phyloP scores from a whole-genome alignment of 2,329 filamentous ascomycete genomes.

The Stromatinia cepivora region DNA sequence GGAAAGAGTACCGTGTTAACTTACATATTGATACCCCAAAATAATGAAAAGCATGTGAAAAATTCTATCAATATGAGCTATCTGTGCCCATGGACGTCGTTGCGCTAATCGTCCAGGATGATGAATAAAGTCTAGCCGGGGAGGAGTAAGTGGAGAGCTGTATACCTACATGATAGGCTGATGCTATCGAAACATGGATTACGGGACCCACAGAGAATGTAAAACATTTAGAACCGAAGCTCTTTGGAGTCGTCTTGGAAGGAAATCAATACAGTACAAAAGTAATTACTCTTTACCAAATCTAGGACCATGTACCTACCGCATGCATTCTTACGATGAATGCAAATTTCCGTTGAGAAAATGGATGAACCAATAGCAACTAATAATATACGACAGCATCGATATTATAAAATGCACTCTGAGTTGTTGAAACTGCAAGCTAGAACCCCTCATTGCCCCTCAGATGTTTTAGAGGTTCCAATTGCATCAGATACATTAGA shows the following conservation, averaged over 20 bases:
- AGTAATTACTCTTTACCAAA: background rate
- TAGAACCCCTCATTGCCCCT: conserved; percentile 11
- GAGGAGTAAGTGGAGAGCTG: background rate
- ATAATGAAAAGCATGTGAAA: background rate
- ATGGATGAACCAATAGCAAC: background rate
- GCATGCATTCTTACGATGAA: background rate
- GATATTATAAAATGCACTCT: background rate
- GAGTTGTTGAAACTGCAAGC: background rate
- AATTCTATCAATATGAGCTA: background rate
- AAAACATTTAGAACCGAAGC: background rate
- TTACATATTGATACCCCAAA: background rate
- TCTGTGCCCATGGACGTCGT: background rate
- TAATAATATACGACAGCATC: background rate
- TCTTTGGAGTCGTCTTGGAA: conserved; percentile 1
- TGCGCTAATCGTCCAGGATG: background rate
- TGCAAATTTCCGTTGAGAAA: background rate
- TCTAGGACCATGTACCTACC: background rate
- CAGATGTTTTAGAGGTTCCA: background rate
- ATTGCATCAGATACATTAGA: background rate
- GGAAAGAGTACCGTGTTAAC: background rate
- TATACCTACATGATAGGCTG: conserved; percentile 3
- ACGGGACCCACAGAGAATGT: background rate
- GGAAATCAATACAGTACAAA: background rate
- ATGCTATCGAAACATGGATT: conserved; percentile 9
- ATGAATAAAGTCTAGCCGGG: background rate